Evolutionary conservation across 441 rosid genomes (phyloP), one percentile per base, ranked within the genome.

Genomic region (Euphorbia corollata): DNA sequence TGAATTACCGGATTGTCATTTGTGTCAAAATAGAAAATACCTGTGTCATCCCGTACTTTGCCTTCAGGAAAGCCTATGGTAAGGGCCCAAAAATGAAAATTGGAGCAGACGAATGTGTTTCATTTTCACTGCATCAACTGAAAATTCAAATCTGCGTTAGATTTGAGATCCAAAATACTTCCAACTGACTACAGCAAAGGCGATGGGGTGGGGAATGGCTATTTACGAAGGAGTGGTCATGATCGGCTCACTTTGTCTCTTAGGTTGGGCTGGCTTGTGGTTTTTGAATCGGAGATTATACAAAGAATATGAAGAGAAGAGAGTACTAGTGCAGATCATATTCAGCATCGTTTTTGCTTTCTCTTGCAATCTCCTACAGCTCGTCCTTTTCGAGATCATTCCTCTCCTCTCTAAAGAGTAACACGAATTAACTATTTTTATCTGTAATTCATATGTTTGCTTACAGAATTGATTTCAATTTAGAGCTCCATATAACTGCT

Each of bases 361-460:
- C 84, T 94, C 98, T 67, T 89, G 99, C 79, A 94, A 90, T 70
- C 98, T 94, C 45, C 88, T 94, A 54, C 99, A 94, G 86, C 99
- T 94, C 67, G 99, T 94, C 61, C 90, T 94, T 63, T 91, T 91
- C 78, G 98, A 94, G 82, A 94, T 94, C 83, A 88, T 94, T 71
- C 98, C 97, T 66, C 79, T 94, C 36, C 86, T 91, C 62, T 91
- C 99, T 74, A 85, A 86, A 80, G 92, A 91, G 96, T 88, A 81
- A 70, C 45, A 20, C 51, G 2, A 41, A 3, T 41, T 4, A 41
- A 45, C 16, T 45, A 12, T 20, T 27, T 9, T 30, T 65, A n/a
- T n/a, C n/a, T 53, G 19, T 10, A 22, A 11, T 34, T 68, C 51
- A 6, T 23, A 48, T 24, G 16, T 57, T 43, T 65, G 16, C 51